A percentile compares a stretch with the other conserved stretches of the same genome.
Evolutionary conservation across 2,329 filamentous ascomycete species (phyloP).

Genomic region (Aspergillus persii): DNA sequence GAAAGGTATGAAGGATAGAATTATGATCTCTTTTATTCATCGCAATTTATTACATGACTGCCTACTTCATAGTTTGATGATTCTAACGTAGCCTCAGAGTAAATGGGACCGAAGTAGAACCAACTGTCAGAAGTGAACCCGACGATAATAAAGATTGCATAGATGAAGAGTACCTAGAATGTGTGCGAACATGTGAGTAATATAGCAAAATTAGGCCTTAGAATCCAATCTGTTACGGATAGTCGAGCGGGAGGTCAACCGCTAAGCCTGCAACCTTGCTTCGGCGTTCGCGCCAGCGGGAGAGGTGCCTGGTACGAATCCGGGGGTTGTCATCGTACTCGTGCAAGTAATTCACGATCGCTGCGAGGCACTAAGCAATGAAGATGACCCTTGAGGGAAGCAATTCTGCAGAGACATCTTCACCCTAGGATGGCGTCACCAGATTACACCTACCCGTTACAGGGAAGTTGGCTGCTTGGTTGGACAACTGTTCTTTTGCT

Average conservation of each 20-base stretch:
- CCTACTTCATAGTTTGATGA: no score
- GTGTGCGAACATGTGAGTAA: no score
- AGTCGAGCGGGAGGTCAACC: slow-evolving; percentile 40
- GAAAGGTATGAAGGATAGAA: no score
- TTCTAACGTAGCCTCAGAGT: no score
- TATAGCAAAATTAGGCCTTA: background rate
- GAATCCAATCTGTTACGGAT: slow-evolving; percentile 40
- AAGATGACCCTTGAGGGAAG: slow-evolving; percentile 56
- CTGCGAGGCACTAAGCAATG: slow-evolving; percentile 54
- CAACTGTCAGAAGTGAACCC: no score
- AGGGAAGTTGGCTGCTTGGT: slow-evolving; percentile 36
- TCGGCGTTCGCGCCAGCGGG: slow-evolving; percentile 33
- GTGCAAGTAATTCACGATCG: slow-evolving; percentile 55
- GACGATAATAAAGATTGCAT: no score
- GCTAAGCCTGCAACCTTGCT: slow-evolving; percentile 39
- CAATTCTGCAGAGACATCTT: slow-evolving; percentile 57
- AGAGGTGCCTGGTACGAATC: slow-evolving; percentile 56
- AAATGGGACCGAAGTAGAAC: no score
- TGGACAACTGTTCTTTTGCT: slow-evolving; percentile 34
- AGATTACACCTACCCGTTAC: slow-evolving; percentile 50
- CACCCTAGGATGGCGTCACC: slow-evolving; percentile 55
- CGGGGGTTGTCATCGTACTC: slow-evolving; percentile 54
- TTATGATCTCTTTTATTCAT: no score
- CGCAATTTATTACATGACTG: no score
- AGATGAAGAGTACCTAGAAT: no score